phyloP scores from a whole-genome alignment of 495 filamentous ascomycete species.

The Aspergillus conjunctus region DNA sequence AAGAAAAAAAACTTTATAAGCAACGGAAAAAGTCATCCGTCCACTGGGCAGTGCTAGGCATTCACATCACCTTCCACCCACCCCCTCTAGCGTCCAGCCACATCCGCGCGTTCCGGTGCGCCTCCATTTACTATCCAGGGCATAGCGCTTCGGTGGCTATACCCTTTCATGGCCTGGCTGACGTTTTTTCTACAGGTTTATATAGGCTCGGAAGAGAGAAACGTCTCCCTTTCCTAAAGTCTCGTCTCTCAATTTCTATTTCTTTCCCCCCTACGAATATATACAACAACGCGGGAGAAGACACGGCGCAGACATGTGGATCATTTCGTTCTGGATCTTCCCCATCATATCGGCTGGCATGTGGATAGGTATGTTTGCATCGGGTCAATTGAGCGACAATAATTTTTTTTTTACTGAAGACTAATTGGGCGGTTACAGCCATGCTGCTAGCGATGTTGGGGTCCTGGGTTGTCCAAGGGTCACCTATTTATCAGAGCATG shows the following conservation, averaged over 20 bases:
- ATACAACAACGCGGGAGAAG: background rate
- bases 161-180: background rate
- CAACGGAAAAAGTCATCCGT: no score
- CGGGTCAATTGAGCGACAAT: slow-evolving; percentile 17
- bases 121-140: slow-evolving; percentile 1
- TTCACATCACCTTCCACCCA: no score
- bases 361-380: slow-evolving; percentile 66
- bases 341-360: slow-evolving; percentile 76
- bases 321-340: slow-evolving; percentile 69
- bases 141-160: slow-evolving; percentile 1
- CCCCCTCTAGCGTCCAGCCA: slow-evolving; percentile 5
- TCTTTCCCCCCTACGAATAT: background rate
- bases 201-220: background rate
- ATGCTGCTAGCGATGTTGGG: slow-evolving; percentile 71
- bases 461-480: slow-evolving; percentile 65
- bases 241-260: background rate
- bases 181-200: background rate
- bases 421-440: slow-evolving; percentile 34
- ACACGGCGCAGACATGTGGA: slow-evolving; percentile 42
- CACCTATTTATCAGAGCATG: slow-evolving; percentile 69
- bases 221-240: background rate
- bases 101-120: slow-evolving; percentile 19
- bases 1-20: no score
- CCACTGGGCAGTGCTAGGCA: no score
- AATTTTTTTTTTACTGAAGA: background rate